Evolutionary conservation across 495 filamentous ascomycete genomes (phyloP), one percentile per base, ranked within the genome.

Genomic region (Aspergillus leporis): DNA sequence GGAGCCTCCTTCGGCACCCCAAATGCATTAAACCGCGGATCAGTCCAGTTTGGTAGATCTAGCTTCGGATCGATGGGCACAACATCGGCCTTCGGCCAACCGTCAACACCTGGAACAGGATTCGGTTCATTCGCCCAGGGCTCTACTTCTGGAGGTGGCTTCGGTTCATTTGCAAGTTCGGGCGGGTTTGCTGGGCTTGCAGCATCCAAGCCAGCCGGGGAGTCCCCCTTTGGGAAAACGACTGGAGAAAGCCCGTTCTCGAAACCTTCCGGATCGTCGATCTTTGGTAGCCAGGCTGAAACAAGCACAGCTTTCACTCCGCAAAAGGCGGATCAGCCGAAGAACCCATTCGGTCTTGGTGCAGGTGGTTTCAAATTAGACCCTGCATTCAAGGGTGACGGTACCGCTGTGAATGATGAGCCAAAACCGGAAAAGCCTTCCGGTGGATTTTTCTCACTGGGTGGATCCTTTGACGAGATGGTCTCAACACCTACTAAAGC

Each of bases 311-410:
- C 66, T 10, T 81, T 82, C 56, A 48, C 64, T 1, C 48, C 74
- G 10, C 73, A 81, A 58, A 76, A 76, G 31, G 60, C 72, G 7
- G 64, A 61, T 4, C 67, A 66, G 48, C 51, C 74, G 46, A 68
- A 75, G 41, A 71, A 71, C 10, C 68, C 72, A 5, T 87, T 92
- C 68, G 85, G 86, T 16, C 68, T 78, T 34, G 74, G 77, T 10
- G 48, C 61, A 16, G 62, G 72, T 52, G 79, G 82, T 0, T 97
- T 97, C 68, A 84, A 85, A 23, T 79, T 97, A 21, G 87, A 83
- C 3, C 90, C 88, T 45, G 88, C 85, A 14, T 97, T 97, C 74
- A 92, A 94, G 70, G 79, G 79, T 30, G 93, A 96, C 66, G 81
- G 81, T 9, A 75, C 80, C 52, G 82, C 82, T 23, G 83, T 81